phyloP scores from a whole-genome alignment of 345 rosid genomes.

The Pelargonium nanum region DNA sequence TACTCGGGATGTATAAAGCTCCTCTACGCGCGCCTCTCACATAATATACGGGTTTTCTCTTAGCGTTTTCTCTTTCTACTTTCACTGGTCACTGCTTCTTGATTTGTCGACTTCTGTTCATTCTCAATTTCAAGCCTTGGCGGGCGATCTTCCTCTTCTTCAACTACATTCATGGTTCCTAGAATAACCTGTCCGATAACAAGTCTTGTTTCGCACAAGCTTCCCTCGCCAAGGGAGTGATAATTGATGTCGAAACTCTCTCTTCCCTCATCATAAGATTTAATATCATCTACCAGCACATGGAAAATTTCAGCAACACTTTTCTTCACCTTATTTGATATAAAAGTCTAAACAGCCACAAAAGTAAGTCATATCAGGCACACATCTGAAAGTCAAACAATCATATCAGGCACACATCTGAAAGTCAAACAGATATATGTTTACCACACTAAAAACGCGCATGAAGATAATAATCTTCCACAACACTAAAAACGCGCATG shows the following conservation, averaged over 20 bases:
- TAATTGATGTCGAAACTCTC: conserved; percentile 30
- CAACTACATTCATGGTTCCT: conserved; percentile 40
- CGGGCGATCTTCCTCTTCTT: conserved; percentile 10
- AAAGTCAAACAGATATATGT: not conserved
- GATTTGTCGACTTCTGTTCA: conserved; percentile 1
- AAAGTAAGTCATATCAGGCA: not conserved
- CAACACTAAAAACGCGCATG: not conserved
- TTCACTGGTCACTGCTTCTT: conserved; percentile 6
- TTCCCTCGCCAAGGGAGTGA: conserved; percentile 45
- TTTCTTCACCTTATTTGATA: conserved; percentile 36
- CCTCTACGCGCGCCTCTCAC: not conserved
- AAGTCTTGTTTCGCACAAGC: conserved; percentile 44
- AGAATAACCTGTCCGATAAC: conserved; percentile 70
- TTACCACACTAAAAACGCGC: not conserved
- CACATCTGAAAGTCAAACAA: conserved; percentile 1
- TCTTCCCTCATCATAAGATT: conserved; percentile 24
- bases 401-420: too few relatives aligned
- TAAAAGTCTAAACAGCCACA: conserved; percentile 40
- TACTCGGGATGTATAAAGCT: too few relatives aligned
- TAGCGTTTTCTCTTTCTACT: conserved; percentile 11
- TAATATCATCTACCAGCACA: conserved; percentile 28
- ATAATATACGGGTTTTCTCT: not conserved
- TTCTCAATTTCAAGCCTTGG: not conserved
- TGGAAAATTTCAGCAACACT: conserved; percentile 31
- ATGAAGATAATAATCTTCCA: not conserved